Evolutionary conservation across 2,329 filamentous ascomycete species (phyloP).

Genomic region (Bipolaris zeicola): DNA sequence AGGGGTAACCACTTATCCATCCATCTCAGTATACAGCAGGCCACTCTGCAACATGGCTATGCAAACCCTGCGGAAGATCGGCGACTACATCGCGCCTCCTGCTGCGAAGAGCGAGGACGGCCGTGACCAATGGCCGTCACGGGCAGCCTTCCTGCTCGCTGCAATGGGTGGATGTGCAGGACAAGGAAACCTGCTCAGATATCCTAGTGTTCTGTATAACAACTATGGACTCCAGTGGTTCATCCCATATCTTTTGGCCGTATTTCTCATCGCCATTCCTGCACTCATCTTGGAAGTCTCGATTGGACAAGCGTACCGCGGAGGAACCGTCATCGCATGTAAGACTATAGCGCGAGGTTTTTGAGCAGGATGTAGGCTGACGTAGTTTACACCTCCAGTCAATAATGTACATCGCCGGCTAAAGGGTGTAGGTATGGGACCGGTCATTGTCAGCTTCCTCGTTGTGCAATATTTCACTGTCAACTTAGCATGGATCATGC

Average conservation of each 20-base stretch:
- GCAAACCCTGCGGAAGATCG: constrained; percentile 30
- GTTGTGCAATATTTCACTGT: constrained; percentile 64
- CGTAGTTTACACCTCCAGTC: constrained; percentile 12
- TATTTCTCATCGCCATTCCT: constrained; percentile 63
- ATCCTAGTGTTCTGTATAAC: constrained; percentile 65
- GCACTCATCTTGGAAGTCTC: constrained; percentile 62
- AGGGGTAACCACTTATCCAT: constrained; percentile 1
- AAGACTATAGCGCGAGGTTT: background rate
- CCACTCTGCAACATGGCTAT: constrained; percentile 16
- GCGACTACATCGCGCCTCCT: constrained; percentile 42
- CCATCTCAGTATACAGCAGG: background rate
- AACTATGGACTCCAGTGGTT: constrained; percentile 67
- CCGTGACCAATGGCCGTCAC: constrained; percentile 62
- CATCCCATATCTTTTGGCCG: constrained; percentile 61
- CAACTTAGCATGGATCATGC: constrained; percentile 65
- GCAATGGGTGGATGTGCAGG: constrained; percentile 65
- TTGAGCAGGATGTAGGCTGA: background rate
- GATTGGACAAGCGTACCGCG: constrained; percentile 60
- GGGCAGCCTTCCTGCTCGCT: constrained; percentile 62
- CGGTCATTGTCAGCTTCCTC: constrained; percentile 57
- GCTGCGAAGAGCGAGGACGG: constrained; percentile 49
- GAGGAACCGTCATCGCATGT: constrained; percentile 60
- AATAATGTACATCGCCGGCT: constrained; percentile 59
- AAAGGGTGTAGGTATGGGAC: constrained; percentile 60
- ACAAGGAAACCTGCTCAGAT: constrained; percentile 63